A percentile compares a stretch with the other conserved stretches of the same genome.
Evolutionary conservation across 2,329 filamentous ascomycete species (phyloP).

Genomic region (Pseudopithomyces chartarum): DNA sequence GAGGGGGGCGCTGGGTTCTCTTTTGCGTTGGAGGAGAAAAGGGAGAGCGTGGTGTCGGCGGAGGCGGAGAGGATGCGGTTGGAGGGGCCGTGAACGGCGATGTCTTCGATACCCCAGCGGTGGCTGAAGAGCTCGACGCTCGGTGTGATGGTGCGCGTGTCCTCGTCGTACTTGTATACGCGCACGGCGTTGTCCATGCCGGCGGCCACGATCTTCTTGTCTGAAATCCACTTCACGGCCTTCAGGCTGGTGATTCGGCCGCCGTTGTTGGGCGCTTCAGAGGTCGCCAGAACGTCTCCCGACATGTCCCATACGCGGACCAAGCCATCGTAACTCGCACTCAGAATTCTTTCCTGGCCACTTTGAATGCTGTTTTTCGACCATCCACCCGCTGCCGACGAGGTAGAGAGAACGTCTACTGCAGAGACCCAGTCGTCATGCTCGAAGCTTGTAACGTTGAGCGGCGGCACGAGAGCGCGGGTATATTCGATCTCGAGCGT

Average conservation of each 20-base stretch:
- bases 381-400: conserved; percentile 66
- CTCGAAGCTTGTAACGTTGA: conserved; percentile 89
- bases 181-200: conserved; percentile 84
- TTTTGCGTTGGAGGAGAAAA: conserved; percentile 84
- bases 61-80: conserved; percentile 85
- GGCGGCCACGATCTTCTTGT: conserved; percentile 78
- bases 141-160: conserved; percentile 67
- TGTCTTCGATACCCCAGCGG: conserved; percentile 71
- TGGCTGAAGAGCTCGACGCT: conserved; percentile 85
- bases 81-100: conserved; percentile 75
- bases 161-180: conserved; percentile 85
- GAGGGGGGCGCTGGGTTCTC: conserved; percentile 75
- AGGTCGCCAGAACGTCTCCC: conserved; percentile 81
- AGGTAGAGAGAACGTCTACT: conserved; percentile 77
- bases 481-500: conserved; percentile 92
- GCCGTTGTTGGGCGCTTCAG: conserved; percentile 66
- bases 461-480: conserved; percentile 84
- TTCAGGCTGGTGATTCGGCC: conserved; percentile 73
- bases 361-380: conserved; percentile 53
- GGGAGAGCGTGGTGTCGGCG: conserved; percentile 79
- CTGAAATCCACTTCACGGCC: conserved; percentile 80
- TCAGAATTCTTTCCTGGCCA: conserved; percentile 77
- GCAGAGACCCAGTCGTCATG: conserved; percentile 97
- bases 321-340: conserved; percentile 90
- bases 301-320: conserved; percentile 86